These are phyloP conservation scores for Penicillium coffeae DNA, from an alignment of 495 filamentous ascomycete species.

Conservation along the genomic window DNA sequence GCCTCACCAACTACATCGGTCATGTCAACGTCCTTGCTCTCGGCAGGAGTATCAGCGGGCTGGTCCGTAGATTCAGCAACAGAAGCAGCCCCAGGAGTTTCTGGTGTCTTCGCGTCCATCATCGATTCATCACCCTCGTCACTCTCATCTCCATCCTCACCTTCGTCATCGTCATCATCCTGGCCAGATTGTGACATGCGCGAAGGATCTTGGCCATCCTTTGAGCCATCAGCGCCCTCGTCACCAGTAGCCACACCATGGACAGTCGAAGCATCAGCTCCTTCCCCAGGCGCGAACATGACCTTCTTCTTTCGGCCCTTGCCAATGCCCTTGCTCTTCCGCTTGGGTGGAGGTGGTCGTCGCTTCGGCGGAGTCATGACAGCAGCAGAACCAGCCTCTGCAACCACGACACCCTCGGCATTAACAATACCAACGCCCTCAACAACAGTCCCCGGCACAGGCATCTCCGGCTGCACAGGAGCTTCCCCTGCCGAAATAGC, in stretches of 20 bases:
- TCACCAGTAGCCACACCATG: conserved; percentile 30
- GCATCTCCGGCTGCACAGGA: conserved; percentile 42
- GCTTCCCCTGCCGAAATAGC: conserved; percentile 24
- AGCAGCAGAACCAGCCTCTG: conserved; percentile 43
- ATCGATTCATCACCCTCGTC: conserved; percentile 56
- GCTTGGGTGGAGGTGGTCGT: conserved; percentile 71
- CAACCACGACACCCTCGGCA: conserved; percentile 58
- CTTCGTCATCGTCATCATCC: conserved; percentile 38
- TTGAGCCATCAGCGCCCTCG: conserved; percentile 12
- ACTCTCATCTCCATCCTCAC: conserved; percentile 50
- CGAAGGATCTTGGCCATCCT: conserved; percentile 37
- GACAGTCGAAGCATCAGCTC: conserved; percentile 33
- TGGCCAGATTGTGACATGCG: conserved; percentile 38
- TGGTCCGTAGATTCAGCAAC: conserved; percentile 20
- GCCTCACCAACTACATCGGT: conserved; percentile 20
- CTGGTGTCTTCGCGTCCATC: conserved; percentile 48
- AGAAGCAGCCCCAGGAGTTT: conserved; percentile 28
- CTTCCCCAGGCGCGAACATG: conserved; percentile 45
- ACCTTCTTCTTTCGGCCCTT: conserved; percentile 67
- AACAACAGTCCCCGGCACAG: conserved; percentile 55
- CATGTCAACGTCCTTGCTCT: conserved; percentile 24
- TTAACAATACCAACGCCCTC: conserved; percentile 61
- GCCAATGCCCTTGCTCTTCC: conserved; percentile 66
- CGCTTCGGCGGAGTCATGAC: conserved; percentile 47
- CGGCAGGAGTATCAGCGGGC: conserved; percentile 16